phyloP scores from a whole-genome alignment of 2,329 filamentous ascomycete genomes.

The Stemphylium beticola region DNA sequence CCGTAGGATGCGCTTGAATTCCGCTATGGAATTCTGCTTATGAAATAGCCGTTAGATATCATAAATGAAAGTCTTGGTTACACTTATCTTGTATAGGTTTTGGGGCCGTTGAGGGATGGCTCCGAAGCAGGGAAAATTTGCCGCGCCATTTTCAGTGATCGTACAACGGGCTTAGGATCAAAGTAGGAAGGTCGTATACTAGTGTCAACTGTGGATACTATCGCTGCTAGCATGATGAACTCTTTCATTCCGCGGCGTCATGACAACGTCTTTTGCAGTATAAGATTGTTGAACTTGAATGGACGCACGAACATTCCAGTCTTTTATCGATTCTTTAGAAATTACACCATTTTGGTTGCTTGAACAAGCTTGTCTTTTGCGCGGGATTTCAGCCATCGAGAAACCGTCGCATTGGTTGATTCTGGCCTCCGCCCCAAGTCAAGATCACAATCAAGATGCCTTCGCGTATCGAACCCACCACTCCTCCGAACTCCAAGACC shows the following conservation, averaged over 20 bases:
- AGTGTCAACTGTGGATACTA: neutral
- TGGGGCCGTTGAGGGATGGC: neutral
- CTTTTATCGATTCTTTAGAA: neutral
- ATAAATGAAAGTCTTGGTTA: neutral
- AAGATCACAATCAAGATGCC: constrained; percentile 9
- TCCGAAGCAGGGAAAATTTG: neutral
- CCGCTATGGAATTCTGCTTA: neutral
- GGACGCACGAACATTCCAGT: neutral
- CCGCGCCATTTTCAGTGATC: neutral
- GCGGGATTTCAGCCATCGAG: neutral
- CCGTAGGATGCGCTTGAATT: neutral
- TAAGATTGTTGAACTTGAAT: neutral
- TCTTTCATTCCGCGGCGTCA: neutral
- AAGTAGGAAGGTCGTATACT: neutral
- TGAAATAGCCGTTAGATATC: neutral
- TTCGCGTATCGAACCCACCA: constrained; percentile 3
- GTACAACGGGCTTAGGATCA: neutral
- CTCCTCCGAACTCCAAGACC: neutral
- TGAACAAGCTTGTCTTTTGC: neutral
- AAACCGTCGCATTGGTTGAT: neutral
- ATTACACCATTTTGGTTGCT: neutral
- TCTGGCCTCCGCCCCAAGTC: neutral
- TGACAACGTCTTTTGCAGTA: neutral
- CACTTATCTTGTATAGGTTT: neutral
- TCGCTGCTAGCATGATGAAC: neutral